Percentiles rank a stretch among this genome's conserved stretches.
phyloP scores from a whole-genome alignment of 2,329 filamentous ascomycete species.

The Penicillium concentricum region DNA sequence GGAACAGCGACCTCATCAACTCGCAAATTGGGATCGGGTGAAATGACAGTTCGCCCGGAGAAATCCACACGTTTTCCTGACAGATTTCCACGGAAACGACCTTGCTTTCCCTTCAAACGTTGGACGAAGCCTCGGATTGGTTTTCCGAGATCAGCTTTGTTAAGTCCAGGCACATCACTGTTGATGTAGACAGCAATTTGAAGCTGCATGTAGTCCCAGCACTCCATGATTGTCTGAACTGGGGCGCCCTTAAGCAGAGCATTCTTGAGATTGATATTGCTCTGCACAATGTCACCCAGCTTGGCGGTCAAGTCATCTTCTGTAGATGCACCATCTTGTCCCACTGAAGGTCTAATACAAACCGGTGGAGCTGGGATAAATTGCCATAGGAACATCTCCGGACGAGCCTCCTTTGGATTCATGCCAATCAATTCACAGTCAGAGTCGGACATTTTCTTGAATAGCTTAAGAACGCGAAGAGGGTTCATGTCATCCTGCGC shows the following conservation, averaged over 20 bases:
- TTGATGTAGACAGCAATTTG: constrained; percentile 98
- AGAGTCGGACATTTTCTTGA: constrained; percentile 77
- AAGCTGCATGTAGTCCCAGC: constrained; percentile 95
- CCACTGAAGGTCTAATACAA: constrained; percentile 89
- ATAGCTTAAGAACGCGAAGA: constrained; percentile 81
- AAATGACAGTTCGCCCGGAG: constrained; percentile 95
- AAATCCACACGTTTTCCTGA: constrained; percentile 99
- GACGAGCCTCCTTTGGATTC: constrained; percentile 79
- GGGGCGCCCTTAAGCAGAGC: constrained; percentile 80
- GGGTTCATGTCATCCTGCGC: constrained; percentile 94
- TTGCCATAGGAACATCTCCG: constrained; percentile 98
- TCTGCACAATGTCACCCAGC: constrained; percentile 92
- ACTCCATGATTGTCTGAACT: constrained; percentile 89
- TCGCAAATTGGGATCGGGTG: constrained; percentile 88
- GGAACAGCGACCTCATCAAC: constrained; percentile 95
- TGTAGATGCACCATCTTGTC: constrained; percentile 87
- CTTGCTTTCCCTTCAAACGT: constrained; percentile 93
- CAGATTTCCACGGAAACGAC: constrained; percentile 92
- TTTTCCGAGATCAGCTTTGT: constrained; percentile 82
- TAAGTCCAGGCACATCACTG: constrained; percentile 89
- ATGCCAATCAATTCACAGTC: constrained; percentile 92
- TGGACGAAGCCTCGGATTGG: constrained; percentile 92
- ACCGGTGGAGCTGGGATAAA: constrained; percentile 92
- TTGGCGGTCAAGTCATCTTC: constrained; percentile 97
- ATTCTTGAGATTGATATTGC: constrained; percentile 81